Base-by-base conservation (phyloP, 768 basidiomycete species). In the Mycena alexandri region DNA sequence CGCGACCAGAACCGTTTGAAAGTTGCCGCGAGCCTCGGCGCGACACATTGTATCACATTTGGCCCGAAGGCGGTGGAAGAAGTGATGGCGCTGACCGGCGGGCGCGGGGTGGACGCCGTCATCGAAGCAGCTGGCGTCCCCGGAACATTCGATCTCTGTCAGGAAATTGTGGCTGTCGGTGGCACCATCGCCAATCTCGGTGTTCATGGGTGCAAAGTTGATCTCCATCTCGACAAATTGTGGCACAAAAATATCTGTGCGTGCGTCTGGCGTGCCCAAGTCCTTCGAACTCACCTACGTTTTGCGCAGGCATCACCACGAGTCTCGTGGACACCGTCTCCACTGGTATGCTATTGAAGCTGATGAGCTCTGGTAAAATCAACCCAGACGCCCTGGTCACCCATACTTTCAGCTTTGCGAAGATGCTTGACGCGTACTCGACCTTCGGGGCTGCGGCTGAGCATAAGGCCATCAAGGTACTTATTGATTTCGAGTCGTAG, bases 151-250 rank as follows among this genome's bases (percentile, higher is more conserved):
- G 71, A 68, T 17, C 69, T 75, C 16, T 75, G 75, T 53, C 73
- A 73, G 52, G 69, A 72, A 14, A 43, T 75, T 19, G 65, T 75
- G 29, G 75, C 70, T 16, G 71, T 66, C 12, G 75, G 75, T 11
- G 75, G 75, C 24, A 73, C 71, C 2, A 71, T 75, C 60, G 73
- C 75, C n/a, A 75, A 74, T 58, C 17, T 73, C 34, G 73, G 74
- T 9, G 74, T 75, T n/a, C 74, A 73, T 50, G 75, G 74, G 10
- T 59, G 33, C 29, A 71, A 69, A 34, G 73, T 68, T 8, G 69
- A 68, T 53, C 56, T 75, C 16, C 71, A 73, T 57, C 44, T 75
- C 38, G 75, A 74, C 50, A 72, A 70, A 47, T 70, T 75, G 48
- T 75, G 75, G 75, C 66, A 71, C 60, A 53, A 51, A 17, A 75